Evolutionary conservation across 148 eudicot genomes (phyloP).

Genomic region (Persicaria tinctoria): DNA sequence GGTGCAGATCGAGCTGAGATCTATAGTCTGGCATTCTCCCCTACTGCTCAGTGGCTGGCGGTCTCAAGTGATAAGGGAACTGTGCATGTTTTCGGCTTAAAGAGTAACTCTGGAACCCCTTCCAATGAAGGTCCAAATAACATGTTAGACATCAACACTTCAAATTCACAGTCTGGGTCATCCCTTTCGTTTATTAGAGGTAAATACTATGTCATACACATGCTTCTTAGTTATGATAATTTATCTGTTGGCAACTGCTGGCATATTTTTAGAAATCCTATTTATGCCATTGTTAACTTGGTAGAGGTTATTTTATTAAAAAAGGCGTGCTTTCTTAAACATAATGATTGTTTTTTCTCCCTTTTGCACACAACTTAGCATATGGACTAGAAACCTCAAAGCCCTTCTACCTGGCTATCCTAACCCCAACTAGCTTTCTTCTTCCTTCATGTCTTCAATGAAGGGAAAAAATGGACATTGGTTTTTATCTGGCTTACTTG

Average conservation of each 20-base stretch:
- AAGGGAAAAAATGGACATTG: neutral
- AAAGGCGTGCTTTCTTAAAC: neutral
- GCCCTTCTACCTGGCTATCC: neutral
- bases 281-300: neutral
- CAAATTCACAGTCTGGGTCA: slow-evolving; percentile 39
- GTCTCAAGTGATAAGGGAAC: slow-evolving; percentile 96
- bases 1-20: slow-evolving; percentile 92
- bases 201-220: slow-evolving; percentile 10
- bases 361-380: neutral
- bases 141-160: slow-evolving; percentile 34
- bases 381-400: neutral
- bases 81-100: slow-evolving; percentile 71
- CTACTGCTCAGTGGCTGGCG: slow-evolving; percentile 85
- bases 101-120: slow-evolving; percentile 43
- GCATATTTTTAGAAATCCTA: too few relatives aligned
- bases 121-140: slow-evolving; percentile 34
- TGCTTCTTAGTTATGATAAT: neutral
- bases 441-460: neutral
- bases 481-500: neutral
- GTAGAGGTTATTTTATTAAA: neutral
- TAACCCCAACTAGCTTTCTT: neutral
- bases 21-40: slow-evolving; percentile 74
- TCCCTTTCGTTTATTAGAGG: slow-evolving; percentile 76
- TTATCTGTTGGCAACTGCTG: neutral
- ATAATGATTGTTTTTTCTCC: neutral